Evolutionary conservation across 768 basidiomycete species (phyloP), one percentile per base, ranked within the genome.

Genomic region (Macrocybe gigantea): DNA sequence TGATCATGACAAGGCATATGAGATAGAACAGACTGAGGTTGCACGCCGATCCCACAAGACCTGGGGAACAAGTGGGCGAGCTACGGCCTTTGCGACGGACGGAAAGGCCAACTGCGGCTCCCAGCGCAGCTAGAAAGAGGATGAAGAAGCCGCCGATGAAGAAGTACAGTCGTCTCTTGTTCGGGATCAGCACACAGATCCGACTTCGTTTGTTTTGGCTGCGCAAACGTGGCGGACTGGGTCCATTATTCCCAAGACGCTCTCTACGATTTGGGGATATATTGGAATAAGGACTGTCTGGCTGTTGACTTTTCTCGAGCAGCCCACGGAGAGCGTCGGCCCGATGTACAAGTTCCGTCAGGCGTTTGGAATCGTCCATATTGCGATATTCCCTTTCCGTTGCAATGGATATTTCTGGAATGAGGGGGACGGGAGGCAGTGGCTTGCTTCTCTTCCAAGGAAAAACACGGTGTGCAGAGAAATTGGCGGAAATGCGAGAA

Each of bases 381-480:
- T 65, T 69, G 39, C 67, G 66, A 52, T 72, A 64, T 34, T 69
- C 70, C 45, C 59, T 62, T 50, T 77, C 75, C 9, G 59, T 58
- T 2, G 68, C 60, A 33, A 78, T 54, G 6, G 77, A 62, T 13
- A 74, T 71, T 41, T 73, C 61, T 2, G 79, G 73, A 10, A 79
- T 69, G 13, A 62, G 64, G 11, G 82, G 83, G 22, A 84, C 69
- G 1, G 79, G 81, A 6, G 83, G 82, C 11, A 84, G 62, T 3
- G 80, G 79, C 57, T 83, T 82, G 22, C 58, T 53, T 49, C 61
- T 73, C 49, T 70, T 66, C 75, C 77, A 72, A 32, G 61, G 51
- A 43, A 75, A 55, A 34, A 67, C 57, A 31, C 65, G 66, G 33
- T 60, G 59, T 34, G 73, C 49, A 6, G 72, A 74, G 31, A 62